Conservation (phyloP, 1,284 basidiomycete species). For the Puccinia horiana region DNA sequence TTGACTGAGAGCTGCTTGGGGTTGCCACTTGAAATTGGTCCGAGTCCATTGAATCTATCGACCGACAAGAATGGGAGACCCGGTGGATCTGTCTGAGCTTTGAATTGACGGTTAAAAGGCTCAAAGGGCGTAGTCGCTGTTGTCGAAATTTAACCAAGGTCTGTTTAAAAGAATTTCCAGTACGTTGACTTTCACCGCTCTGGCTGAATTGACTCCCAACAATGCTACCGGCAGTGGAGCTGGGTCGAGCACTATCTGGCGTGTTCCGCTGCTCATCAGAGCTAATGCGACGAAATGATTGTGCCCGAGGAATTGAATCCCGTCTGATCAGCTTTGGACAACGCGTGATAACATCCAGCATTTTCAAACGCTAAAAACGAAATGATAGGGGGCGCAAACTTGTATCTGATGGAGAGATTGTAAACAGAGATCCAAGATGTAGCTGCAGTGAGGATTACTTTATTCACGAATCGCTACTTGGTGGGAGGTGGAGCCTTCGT, state of each 20-base stretch:
- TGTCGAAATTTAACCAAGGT: background rate
- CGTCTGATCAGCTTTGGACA: background rate
- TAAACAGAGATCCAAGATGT: background rate
- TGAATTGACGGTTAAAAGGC: background rate
- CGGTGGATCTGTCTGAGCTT: background rate
- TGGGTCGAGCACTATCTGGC: background rate
- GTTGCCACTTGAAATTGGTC: background rate
- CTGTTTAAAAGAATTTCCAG: background rate
- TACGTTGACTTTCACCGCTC: background rate
- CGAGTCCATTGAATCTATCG: background rate
- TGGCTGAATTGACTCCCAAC: background rate
- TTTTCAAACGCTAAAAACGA: background rate
- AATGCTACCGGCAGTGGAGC: background rate
- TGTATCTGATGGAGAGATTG: background rate
- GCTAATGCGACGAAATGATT: background rate
- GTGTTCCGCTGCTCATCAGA: background rate
- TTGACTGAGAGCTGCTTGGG: background rate
- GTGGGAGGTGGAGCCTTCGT: background rate
- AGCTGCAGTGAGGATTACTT: background rate
- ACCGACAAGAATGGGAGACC: background rate
- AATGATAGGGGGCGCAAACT: background rate
- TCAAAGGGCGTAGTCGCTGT: conserved; percentile 11
- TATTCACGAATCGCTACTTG: background rate
- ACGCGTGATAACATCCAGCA: background rate
- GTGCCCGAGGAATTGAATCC: background rate